Base-by-base conservation (phyloP, 306 rosid species). In the Myrica gale region DNA sequence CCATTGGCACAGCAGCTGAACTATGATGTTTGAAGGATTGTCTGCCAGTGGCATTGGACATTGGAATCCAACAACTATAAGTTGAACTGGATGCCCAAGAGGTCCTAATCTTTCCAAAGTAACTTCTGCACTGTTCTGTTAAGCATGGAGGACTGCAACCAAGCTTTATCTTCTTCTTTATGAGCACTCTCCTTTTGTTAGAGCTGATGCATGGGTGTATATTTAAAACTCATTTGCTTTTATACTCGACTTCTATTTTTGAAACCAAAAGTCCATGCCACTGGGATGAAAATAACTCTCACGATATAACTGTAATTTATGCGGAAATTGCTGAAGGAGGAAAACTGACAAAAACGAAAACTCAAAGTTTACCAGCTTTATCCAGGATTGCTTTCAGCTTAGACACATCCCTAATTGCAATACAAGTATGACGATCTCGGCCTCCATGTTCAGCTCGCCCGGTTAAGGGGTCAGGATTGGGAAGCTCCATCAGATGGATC, bases 401-500 rank as follows among this genome's bases (percentile, higher is more conserved):
- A 17, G 90, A 87, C 54, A 90, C 98, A 44, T 89, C 97, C 20
- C 82, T 74, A 58, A 95, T 90, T 26, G 93, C 90, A 7, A 92
- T 87, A 77, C 99, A 92, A 9, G 97, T 80, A 77, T 95, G 99
- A 53, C 98, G 97, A 70, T 95, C 98, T 10, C 93, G 91, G 48
- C 99, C 99, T 6, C 97, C 98, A 19, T 95, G 99, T 78, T 78
- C 84, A 2, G 99, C 90, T 69, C 97, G 76, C 80, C 99, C 99
- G 0, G 92, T 85, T 83, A 90, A 74, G 60, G 98, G 99, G 77
- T 95, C 97, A 0, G 99, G 97, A 81, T 95, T 92, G 70, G 97
- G 97, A 84, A 95, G 97, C 85, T 95, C 99, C 97, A 95, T 95
- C 66, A 95, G 82, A 82, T 92, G 99, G 74, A 95, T 90, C 99